Evolutionary conservation across 1,284 basidiomycete genomes (phyloP).

Genomic region (Cutaneotrichosporon mucoides): DNA sequence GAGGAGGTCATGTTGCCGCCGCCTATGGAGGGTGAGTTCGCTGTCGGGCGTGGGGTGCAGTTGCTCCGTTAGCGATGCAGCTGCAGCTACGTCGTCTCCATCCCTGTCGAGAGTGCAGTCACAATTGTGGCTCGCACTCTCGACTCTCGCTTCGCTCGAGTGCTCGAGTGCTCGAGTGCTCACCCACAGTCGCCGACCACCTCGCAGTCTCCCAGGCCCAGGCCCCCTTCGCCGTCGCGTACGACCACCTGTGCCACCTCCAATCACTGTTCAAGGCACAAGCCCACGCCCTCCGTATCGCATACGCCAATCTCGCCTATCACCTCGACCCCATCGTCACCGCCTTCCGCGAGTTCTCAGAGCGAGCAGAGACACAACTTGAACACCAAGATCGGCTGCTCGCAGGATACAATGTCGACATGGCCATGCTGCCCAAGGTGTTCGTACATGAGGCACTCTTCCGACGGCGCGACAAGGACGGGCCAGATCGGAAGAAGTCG

Average conservation of each 20-base stretch:
- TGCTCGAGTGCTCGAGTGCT: background rate
- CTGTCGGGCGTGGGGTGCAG: no score
- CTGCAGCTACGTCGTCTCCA: background rate
- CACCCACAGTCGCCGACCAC: conserved; percentile 10
- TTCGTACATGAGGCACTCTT: conserved; percentile 36
- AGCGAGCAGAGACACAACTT: conserved; percentile 30
- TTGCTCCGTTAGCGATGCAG: background rate
- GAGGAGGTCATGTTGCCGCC: conserved; percentile 40
- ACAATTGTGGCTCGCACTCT: no score
- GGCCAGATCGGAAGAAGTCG: conserved; percentile 30
- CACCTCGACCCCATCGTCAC: conserved; percentile 38
- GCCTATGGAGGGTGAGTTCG: conserved; percentile 35
- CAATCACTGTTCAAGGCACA: conserved; percentile 42
- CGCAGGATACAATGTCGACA: conserved; percentile 32
- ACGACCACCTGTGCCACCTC: conserved; percentile 41
- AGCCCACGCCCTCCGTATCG: conserved; percentile 37
- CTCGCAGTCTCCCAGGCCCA: conserved; percentile 26
- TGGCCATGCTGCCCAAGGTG: conserved; percentile 41
- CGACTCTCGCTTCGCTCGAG: no score
- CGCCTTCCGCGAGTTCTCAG: conserved; percentile 36
- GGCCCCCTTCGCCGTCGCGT: conserved; percentile 38
- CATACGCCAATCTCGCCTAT: conserved; percentile 39
- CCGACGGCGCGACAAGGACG: conserved; percentile 27
- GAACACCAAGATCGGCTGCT: conserved; percentile 34
- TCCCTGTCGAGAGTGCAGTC: no score